Base-by-base conservation (phyloP, 805 yeast species). In the Sungouiozyma intestinalis region DNA sequence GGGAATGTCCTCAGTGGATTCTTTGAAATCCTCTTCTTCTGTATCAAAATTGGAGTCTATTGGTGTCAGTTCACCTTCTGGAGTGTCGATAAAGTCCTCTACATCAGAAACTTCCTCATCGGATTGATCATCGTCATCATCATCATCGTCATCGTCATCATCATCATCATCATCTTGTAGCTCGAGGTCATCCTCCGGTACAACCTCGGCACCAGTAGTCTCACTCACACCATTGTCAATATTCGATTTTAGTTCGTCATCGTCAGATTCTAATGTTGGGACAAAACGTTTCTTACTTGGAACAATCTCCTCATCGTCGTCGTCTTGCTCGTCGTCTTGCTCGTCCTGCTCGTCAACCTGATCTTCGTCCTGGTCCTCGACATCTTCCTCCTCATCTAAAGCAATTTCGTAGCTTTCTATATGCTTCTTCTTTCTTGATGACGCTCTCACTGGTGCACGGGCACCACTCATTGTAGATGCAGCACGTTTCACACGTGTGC, bases 321-420 rank as follows among this genome's bases (percentile, higher is more conserved):
- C 49, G 31, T 56, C 49, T 45, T 32, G 50, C 5, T 41, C 49
- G n/a, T 45, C 55, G 6, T 39, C 48, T 20, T 41, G 40, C 15
- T 55, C 49, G 31, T 56, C 49, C 44, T 32, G 50, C 5, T 41
- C 49, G n/a, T 45, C 55, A 8, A 37, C 40, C n/a, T 43, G 58
- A 15, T 41, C 48, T 34, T 39, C n/a, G n/a, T n/a, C n/a, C n/a
- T n/a, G n/a, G n/a, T n/a, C 36, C 48, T 20, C 39, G 40, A n/a
- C 51, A 33, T 39, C 50, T 17, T 40, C 52, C 36, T 45, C 50
- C 29, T 49, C 52, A 11, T 45, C 52, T 19, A 45, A 48, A 15
- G 35, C 39, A 27, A 43, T 48, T 16, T 44, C 39, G n/a, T 11
- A 6, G 6, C 3, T 41, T 41, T 13, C 40, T 43, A 11, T 41